phyloP scores from a whole-genome alignment of 805 yeast species.

The Limtongia smithiae region DNA sequence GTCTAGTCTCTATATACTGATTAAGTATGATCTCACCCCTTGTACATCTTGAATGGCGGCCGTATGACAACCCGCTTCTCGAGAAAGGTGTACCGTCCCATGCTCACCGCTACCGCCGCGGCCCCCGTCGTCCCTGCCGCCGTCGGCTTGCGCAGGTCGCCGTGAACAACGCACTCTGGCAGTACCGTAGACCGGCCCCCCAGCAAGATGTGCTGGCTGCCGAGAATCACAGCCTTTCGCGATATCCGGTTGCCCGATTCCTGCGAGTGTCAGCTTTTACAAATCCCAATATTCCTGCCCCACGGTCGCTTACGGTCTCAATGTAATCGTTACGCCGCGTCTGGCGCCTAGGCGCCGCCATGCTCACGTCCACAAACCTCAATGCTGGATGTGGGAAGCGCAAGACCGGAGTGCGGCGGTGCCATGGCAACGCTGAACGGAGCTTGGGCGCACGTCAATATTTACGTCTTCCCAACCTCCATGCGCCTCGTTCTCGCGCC shows the following conservation, averaged over 20 bases:
- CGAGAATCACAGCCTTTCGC: constrained; percentile 36
- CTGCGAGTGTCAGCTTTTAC: background rate
- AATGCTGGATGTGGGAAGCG: too few relatives aligned
- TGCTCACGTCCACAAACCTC: too few relatives aligned
- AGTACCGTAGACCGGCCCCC: constrained; percentile 40
- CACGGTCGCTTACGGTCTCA: constrained; percentile 15
- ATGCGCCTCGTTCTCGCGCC: too few relatives aligned
- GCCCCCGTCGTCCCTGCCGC: background rate
- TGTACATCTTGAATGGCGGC: constrained; percentile 35
- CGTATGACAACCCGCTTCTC: constrained; percentile 29
- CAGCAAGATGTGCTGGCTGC: constrained; percentile 38
- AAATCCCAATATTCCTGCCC: too few relatives aligned
- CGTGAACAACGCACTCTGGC: constrained; percentile 36
- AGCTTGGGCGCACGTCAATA: too few relatives aligned
- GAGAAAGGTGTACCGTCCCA: constrained; percentile 39
- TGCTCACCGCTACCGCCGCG: constrained; percentile 29
- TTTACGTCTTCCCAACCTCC: too few relatives aligned
- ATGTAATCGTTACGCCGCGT: constrained; percentile 15
- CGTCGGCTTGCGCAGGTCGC: constrained; percentile 33
- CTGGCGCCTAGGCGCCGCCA: background rate
- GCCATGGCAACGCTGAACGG: too few relatives aligned
- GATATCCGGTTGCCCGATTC: constrained; percentile 40
- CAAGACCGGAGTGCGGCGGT: too few relatives aligned
- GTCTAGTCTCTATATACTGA: background rate
- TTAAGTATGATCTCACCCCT: constrained; percentile 12